Evolutionary conservation across 805 yeast species (phyloP), one percentile per base, ranked within the genome.

Genomic region (Wickerhamomyces queroliae): DNA sequence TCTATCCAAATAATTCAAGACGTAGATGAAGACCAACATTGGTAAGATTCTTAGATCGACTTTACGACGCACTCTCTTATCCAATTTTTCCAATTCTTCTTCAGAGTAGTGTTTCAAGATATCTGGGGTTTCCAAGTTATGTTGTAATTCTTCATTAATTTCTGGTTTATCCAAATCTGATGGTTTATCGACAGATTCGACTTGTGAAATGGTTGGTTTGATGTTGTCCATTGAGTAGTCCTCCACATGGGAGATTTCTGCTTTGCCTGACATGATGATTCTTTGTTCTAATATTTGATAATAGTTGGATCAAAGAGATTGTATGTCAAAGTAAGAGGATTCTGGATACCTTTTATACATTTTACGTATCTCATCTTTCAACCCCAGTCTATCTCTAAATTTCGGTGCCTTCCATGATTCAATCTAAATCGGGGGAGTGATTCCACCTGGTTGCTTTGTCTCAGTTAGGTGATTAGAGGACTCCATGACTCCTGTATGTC

Each of bases 11-110:
- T 70, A 72, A 47, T 75, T 75, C 44, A 76, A 62, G 43, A 75
- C 69, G 49, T 74, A 75, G 46, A 75, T 68, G 45, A 64, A 58
- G 41, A 72, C 67, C 24, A 74, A 48, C 70, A 69, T 66, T 16
- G 80, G 78, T 42, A 75, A 55, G 39, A 75, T 61, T 43, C 78
- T 56, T 8, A 67, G 22, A 48, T 78, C 83, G 31, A 74, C 57
- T 45, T 72, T 75, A 34, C 72, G 50, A 26, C 66, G 66, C 13
- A 75, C 64, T 42, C 61, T 68, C 38, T 49, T 58, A 45, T 73
- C 74, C 35, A 75, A 50, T 5, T 43, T 52, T 19, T 56, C 64
- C 11, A 76, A 61, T 45, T 76, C 80, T 31, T 64, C 76, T n/a
- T 47, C 48, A 9, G 55, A 39, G 20, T 46, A 34, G 19, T 43